Conservation (phyloP, 768 basidiomycete species). For the Coprinopsis marcescibilis region DNA sequence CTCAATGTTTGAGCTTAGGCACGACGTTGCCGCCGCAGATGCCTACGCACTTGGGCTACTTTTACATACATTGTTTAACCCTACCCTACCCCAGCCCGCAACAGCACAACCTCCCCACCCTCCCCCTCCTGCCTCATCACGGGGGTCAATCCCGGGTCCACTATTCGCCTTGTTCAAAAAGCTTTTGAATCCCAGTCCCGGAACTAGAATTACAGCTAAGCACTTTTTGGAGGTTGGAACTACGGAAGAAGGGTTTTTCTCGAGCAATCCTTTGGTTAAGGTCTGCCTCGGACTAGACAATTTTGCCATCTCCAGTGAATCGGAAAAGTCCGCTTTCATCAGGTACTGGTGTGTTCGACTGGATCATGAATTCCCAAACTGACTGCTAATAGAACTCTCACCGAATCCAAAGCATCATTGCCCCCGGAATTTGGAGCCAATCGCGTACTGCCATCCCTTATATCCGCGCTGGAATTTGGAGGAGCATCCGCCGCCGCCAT, state of each 20-base stretch:
- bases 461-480: slow-evolving; percentile 72
- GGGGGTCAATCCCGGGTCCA: slow-evolving; percentile 67
- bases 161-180: slow-evolving; percentile 82
- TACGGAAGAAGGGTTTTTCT: slow-evolving; percentile 79
- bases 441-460: slow-evolving; percentile 83
- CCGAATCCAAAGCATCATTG: slow-evolving; percentile 73
- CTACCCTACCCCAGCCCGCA: slow-evolving; percentile 62
- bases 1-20: slow-evolving; percentile 23
- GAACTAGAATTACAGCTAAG: slow-evolving; percentile 69
- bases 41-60: slow-evolving; percentile 86
- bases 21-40: slow-evolving; percentile 63
- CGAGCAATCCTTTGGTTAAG: slow-evolving; percentile 73
- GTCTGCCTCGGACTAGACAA: slow-evolving; percentile 82
- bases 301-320: slow-evolving; percentile 75
- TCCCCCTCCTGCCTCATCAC: slow-evolving; percentile 70
- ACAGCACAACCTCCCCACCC: slow-evolving; percentile 68
- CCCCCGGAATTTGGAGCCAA: slow-evolving; percentile 82
- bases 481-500: slow-evolving; percentile 72
- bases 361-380: neutral
- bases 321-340: slow-evolving; percentile 69
- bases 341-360: slow-evolving; percentile 35
- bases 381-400: slow-evolving; percentile 50
- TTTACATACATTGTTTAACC: slow-evolving; percentile 85
- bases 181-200: slow-evolving; percentile 85
- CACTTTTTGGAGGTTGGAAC: slow-evolving; percentile 78